phyloP scores from a whole-genome alignment of 306 rosid species.

The Cicer bijugum region DNA sequence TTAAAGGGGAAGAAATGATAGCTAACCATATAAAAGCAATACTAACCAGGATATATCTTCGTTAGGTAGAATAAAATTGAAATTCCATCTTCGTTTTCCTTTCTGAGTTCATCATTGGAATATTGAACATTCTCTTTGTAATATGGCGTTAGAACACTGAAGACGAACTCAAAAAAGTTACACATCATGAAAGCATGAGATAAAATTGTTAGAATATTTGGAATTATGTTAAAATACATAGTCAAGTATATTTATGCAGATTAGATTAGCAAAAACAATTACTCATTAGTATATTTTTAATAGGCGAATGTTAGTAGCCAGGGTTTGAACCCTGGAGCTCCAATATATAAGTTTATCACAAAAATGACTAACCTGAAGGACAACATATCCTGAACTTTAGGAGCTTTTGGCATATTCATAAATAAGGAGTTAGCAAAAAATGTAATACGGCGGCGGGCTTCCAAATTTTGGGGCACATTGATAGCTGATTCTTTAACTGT shows the following conservation, averaged over 20 bases:
- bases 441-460: slow-evolving; percentile 97
- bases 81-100: slow-evolving; percentile 95
- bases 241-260: slow-evolving; percentile 16
- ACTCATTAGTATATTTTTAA: background rate
- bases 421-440: slow-evolving; percentile 97
- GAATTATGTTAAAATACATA: background rate
- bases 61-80: slow-evolving; percentile 84
- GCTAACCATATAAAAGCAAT: slow-evolving; percentile 38
- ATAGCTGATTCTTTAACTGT: slow-evolving; percentile 96
- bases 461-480: slow-evolving; percentile 93
- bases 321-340: too few relatives aligned
- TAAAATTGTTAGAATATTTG: background rate
- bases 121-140: slow-evolving; percentile 88
- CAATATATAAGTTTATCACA: background rate
- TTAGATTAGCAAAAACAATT: background rate
- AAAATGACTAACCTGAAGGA: slow-evolving; percentile 81
- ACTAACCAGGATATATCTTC: slow-evolving; percentile 92
- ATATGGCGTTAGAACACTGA: slow-evolving; percentile 96
- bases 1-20: slow-evolving; percentile 16
- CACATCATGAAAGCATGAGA: slow-evolving; percentile 34
- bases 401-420: slow-evolving; percentile 95
- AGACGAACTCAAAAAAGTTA: slow-evolving; percentile 43
- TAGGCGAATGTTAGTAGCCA: too few relatives aligned
- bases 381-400: slow-evolving; percentile 86
- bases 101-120: slow-evolving; percentile 64